These are phyloP conservation scores for Acanthamoeba royreba DNA, from an alignment of 208 protist species.

Conservation along the genomic window DNA sequence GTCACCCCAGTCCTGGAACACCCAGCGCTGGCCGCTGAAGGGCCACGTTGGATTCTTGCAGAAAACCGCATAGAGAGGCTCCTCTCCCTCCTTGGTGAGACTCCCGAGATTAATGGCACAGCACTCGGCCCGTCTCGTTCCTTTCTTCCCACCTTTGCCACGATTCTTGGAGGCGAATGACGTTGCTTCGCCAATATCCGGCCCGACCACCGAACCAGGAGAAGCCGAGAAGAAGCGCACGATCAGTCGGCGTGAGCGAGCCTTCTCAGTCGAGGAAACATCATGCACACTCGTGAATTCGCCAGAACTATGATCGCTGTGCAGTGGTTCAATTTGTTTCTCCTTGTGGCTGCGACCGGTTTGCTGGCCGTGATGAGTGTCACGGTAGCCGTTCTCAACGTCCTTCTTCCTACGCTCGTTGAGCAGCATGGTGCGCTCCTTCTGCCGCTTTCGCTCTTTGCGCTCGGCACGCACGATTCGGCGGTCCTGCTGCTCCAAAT, in stretches of 20 bases:
- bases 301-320: not conserved
- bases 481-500: constrained; percentile 7
- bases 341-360: not conserved
- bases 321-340: not conserved
- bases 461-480: not conserved
- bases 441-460: not conserved
- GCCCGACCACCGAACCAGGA: too few relatives aligned
- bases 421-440: not conserved
- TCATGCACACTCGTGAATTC: not conserved
- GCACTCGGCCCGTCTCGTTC: not conserved
- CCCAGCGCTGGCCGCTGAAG: not conserved
- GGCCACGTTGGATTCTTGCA: not conserved
- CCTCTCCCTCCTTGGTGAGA: constrained; percentile 20
- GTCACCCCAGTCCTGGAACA: not conserved
- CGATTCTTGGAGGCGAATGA: not conserved
- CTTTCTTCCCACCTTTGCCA: not conserved
- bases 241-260: not conserved
- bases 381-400: not conserved
- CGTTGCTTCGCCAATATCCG: not conserved
- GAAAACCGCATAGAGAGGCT: constrained; percentile 39
- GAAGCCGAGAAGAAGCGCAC: not conserved
- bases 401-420: constrained; percentile 7
- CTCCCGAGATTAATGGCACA: constrained; percentile 5
- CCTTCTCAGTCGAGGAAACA: not conserved
- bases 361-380: not conserved